Evolutionary conservation across 1,284 basidiomycete species (phyloP), one percentile per base, ranked within the genome.

Genomic region (Trametes hirsuta): DNA sequence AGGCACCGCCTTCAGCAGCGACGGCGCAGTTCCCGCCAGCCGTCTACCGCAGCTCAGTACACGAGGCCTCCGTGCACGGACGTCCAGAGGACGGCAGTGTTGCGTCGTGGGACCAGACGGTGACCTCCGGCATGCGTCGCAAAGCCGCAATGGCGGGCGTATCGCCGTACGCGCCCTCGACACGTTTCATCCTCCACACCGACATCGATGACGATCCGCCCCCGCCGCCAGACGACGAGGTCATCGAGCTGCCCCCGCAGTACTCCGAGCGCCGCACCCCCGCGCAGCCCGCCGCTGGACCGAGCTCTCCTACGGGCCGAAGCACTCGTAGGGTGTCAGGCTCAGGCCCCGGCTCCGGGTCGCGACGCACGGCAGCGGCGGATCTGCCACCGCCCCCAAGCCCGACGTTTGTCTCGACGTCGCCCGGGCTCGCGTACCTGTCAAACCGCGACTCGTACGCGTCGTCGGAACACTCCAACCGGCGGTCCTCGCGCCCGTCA

Each of bases 171-270:
- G 77, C 74, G 55, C 42, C 69, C 15, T 74, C 81, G 10, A 75
- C 85, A 34, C 81, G 86, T 46, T 88, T 85, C 71, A 79, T 92
- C 59, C 62, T 91, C 10, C 90, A 93, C 67, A 89, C 86, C 0
- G 90, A 92, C 69, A 81, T 82, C 10, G 78, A 77, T 34, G 88
- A 88, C 58, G 85, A 87, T 61, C 71, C 68, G 15, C 57, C 78
- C 14, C 77, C 79, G 18, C 76, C 78, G 15, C 53, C 58, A 2
- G 77, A 77, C 39, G 76, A 83, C 18, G 88, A 82, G 9, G 74
- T 90, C 22, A 79, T 92, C 15, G 91, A 93, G 71, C 78, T 91
- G 5, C 90, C 90, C 15, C 91, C 91, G 18, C 84, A 86, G 72
- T 93, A 93, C 69, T 80, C 80, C 47, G 87, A 83, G 65, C 76